Base-by-base conservation (phyloP, 177 flowering plant species). In the Telopea speciosissima region DNA sequence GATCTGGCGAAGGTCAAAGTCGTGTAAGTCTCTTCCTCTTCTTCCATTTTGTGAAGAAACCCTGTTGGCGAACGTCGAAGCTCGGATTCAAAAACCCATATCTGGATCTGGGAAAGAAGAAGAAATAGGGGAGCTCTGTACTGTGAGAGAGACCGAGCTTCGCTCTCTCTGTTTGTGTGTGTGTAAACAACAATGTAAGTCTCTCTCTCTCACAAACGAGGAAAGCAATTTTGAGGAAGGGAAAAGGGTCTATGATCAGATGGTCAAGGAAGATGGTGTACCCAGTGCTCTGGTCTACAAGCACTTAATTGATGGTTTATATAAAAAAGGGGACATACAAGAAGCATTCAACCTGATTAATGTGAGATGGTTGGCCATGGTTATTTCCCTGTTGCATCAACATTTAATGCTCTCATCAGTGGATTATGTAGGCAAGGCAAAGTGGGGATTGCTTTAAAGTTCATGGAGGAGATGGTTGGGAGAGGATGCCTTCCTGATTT, bases 271-370 rank as follows among this genome's bases (percentile, higher is more conserved):
- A 81, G 96, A 94, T 19, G 81, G 75, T 28, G 10, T 36, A 75
- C 94, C 96, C 17, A 81, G 83, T 79, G 87, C 79, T 67, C 72
- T 90, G 70, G 87, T 88, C 49, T 90, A 82, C 74, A 78, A 66
- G 2, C 63, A 69, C 72, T 78, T 93, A 63, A 83, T 93, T 24
- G 77, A 72, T 36, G 74, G 73, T n/a, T 80, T 79, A 60, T 87
- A 89, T 77, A 70, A 70, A 72, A 76, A 80, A 72, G 84, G 85
- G 45, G 24, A 72, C 28, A 60, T 81, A 24, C 72, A 77, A 24
- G 86, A 84, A 75, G 91, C 94, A 36, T 76, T 91, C 73, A 89
- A 86, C 79, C 76, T 90, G 68, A 70, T 88, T 75, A 90, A 86
- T n/a, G n/a, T 66, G 85, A 83, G 79, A 89, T 93, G 98, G 68